Conservation (phyloP, 2,329 filamentous ascomycete species). For the Lasiodiplodia gonubiensis region DNA sequence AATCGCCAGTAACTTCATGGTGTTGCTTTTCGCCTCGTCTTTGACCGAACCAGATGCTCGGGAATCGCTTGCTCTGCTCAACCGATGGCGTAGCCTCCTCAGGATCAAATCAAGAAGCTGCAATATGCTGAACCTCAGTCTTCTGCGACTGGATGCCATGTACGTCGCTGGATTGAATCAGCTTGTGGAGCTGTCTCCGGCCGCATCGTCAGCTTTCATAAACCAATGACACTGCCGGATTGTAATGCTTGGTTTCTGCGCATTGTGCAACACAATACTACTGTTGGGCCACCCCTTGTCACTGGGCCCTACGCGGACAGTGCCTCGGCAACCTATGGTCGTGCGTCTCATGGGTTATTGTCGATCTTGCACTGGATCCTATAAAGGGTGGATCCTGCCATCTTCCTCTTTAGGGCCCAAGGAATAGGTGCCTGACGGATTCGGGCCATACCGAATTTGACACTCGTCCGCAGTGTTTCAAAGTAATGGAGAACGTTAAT, state of each 20-base stretch:
- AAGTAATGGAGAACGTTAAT: neutral
- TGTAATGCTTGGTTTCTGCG: neutral
- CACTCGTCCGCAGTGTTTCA: slow-evolving; percentile 1
- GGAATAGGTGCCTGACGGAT: neutral
- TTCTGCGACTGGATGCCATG: slow-evolving; percentile 40
- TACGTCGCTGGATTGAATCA: slow-evolving; percentile 39
- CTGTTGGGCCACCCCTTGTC: neutral
- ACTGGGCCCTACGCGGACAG: neutral
- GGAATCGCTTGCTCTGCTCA: slow-evolving; percentile 39
- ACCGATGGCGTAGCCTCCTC: slow-evolving; percentile 39
- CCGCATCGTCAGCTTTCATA: slow-evolving; percentile 35
- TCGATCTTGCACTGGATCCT: neutral
- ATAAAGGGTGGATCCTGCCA: neutral
- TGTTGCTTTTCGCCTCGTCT: slow-evolving; percentile 41
- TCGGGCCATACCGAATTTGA: neutral
- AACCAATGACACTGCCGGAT: slow-evolving; percentile 4
- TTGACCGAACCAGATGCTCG: slow-evolving; percentile 37
- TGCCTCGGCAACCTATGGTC: neutral
- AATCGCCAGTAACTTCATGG: slow-evolving; percentile 42
- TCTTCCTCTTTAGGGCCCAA: neutral
- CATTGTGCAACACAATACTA: neutral
- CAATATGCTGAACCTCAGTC: slow-evolving; percentile 41
- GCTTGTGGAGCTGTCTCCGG: slow-evolving; percentile 39
- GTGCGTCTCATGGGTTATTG: neutral
- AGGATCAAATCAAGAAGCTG: slow-evolving; percentile 42